Percentiles rank a stretch among this genome's conserved stretches.
phyloP scores from a whole-genome alignment of 164 flowering plant genomes.

The Echeveria elegans region DNA sequence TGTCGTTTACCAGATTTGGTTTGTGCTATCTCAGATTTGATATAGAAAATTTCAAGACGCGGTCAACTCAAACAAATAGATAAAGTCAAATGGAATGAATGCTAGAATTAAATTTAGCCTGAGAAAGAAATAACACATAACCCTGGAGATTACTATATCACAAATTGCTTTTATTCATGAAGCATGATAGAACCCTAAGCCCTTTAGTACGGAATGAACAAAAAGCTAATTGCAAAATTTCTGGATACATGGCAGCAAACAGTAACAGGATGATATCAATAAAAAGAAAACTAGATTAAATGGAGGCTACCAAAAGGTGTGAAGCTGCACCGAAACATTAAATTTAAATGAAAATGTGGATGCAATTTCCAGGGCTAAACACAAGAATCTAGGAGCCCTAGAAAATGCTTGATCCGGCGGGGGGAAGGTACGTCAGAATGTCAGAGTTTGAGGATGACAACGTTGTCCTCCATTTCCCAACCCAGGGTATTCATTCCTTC shows the following conservation, averaged over 20 bases:
- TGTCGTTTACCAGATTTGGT: no score
- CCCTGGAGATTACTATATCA: background rate
- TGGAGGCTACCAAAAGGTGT: constrained; percentile 13
- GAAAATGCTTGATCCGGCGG: constrained; percentile 12
- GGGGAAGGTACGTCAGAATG: background rate
- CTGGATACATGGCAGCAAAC: background rate
- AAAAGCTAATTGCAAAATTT: background rate
- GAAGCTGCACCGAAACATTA: background rate
- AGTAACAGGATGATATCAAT: background rate
- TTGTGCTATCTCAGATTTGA: no score
- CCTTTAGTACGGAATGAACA: background rate
- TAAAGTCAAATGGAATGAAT: no score
- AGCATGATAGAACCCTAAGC: background rate
- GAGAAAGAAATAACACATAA: background rate
- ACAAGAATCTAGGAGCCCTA: constrained; percentile 13
- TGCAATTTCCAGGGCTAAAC: constrained; percentile 14
- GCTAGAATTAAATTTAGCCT: no score
- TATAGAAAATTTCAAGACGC: no score
- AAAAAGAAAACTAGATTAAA: background rate
- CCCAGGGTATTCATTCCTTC: background rate
- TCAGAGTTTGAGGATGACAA: background rate
- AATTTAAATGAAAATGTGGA: background rate
- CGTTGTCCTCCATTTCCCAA: background rate
- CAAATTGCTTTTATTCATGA: no score
- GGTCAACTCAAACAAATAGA: no score